Evolutionary conservation across 192 early-diverging fungal species (phyloP), one percentile per base, ranked within the genome.

Genomic region (Chytriomyces confervae): DNA sequence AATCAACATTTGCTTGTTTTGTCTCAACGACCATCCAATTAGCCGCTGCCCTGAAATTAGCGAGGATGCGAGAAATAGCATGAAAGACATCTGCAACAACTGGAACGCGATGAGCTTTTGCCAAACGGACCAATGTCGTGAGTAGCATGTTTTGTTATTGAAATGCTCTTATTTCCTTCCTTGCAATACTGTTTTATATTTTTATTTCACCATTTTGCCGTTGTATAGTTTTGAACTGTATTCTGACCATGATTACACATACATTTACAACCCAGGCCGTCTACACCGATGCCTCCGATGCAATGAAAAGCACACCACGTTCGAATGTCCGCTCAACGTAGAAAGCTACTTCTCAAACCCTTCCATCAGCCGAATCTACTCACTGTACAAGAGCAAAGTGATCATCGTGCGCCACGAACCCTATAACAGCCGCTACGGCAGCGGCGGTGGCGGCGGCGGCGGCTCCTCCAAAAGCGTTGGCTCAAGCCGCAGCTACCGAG

Each of bases 31-130:
- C 46, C 74, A 76, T 66, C 46, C 74, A 7, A 66, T 76, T 10
- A 76, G 10, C 49, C 24, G 63, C 24, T 76, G 74, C 62, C 62
- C 74, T 36, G 74, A 76, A 51, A 66, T 76, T 5, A 76, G 74
- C 50, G 74, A 76, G 20, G 63, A 76, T 43, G 74, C n/a, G 16
- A 23, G 74, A 20, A 76, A 64, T 36, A 57, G 66, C 20, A 66
- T 66, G 74, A 76, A 76, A 43, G 74, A 76, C 47, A 64, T 76
- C 11, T 76, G 74, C 46, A 76, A 76, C 50, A 76, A 76, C 36
- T 76, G 74, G 74, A 76, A 76, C 44, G 74, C 74, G 6, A 76
- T 76, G 74, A 62, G 61, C 23, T 76, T 76, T 51, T 76, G 74
- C 36, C 74, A 76, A 51, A 76, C 74, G 7, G 74, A 76, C 23